Base-by-base conservation (phyloP, 192 early-diverging fungal genomes). In the Coemansia sp. region DNA sequence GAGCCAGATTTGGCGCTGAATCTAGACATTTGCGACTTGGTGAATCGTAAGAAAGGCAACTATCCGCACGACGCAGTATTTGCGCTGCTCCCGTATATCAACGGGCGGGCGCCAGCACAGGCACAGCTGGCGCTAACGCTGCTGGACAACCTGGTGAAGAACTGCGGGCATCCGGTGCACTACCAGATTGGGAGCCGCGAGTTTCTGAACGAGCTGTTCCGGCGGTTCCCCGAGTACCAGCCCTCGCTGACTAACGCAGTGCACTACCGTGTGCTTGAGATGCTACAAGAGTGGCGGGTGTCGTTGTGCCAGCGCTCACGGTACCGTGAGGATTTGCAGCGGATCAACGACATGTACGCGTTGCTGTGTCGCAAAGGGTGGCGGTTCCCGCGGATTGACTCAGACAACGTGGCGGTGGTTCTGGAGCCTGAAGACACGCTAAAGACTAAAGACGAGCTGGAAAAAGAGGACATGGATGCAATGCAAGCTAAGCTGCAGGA, bases 151-250 rank as follows among this genome's bases (percentile, higher is more conserved):
- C 93, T 94, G 64, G 93, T 97, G 66, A 99, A 99, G 80, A 99
- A 98, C 75, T 98, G 98, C 72, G 96, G 96, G 0, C 94, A 97
- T 72, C 89, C 98, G 3, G 97, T 99, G 64, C 96, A 99, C 67
- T 80, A 95, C 61, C 94, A 97, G 65, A 88, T 99, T 39, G 91
- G 90, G 41, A 89, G 92, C 37, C 96, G 97, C 66, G 98, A 99
- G 69, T 98, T 99, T 72, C 80, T 99, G 35, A 97, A 96, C 77
- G 93, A 94, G 65, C 85, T 99, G 11, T 95, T 98, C 17, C 85
- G 91, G 39, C 83, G 89, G 54, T 98, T 99, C 61, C 96, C 98
- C 11, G 94, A 96, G 64, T 85, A 89, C 41, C 94, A 96, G 64
- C 77, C 82, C 47, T 25, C 67, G 8, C 71, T 86, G 59, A 83